Evolutionary conservation across 2,329 filamentous ascomycete genomes (phyloP).

Genomic region (Phyllosticta ampelicida): DNA sequence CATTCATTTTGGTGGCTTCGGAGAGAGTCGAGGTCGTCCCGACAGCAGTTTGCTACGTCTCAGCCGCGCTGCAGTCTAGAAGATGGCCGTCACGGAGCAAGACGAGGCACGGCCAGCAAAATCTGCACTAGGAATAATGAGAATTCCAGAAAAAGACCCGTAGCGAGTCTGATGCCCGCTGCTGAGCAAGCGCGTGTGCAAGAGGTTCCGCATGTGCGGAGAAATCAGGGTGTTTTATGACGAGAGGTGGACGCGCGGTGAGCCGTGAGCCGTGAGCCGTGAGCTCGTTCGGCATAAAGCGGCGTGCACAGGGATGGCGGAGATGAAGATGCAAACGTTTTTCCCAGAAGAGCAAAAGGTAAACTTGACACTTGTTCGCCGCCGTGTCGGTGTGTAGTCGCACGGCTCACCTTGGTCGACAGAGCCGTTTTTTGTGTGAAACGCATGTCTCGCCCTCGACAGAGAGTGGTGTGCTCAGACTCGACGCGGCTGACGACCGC

Average conservation of each 20-base stretch:
- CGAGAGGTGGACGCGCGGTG: background rate
- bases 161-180: background rate
- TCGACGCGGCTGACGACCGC: too few species aligned
- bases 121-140: slow-evolving; percentile 8
- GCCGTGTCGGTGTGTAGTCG: slow-evolving; percentile 8
- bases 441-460: background rate
- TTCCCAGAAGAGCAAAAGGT: slow-evolving; percentile 9
- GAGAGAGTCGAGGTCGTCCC: background rate
- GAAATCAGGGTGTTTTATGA: slow-evolving; percentile 8
- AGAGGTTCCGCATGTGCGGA: background rate
- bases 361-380: slow-evolving; percentile 8
- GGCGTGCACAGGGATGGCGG: background rate
- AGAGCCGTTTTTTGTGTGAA: background rate
- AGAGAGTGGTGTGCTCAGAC: background rate
- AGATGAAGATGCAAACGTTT: slow-evolving; percentile 4
- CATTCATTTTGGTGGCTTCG: background rate
- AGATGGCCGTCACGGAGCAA: too few species aligned
- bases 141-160: slow-evolving; percentile 10
- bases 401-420: slow-evolving; percentile 5
- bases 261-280: slow-evolving; percentile 4
- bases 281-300: slow-evolving; percentile 2
- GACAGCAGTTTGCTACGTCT: background rate
- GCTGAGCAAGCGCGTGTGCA: background rate
- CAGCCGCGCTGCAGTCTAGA: background rate
- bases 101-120: slow-evolving; percentile 7